Evolutionary conservation across 1,284 basidiomycete species (phyloP), one percentile per base, ranked within the genome.

Genomic region (Cryptococcus sp.): DNA sequence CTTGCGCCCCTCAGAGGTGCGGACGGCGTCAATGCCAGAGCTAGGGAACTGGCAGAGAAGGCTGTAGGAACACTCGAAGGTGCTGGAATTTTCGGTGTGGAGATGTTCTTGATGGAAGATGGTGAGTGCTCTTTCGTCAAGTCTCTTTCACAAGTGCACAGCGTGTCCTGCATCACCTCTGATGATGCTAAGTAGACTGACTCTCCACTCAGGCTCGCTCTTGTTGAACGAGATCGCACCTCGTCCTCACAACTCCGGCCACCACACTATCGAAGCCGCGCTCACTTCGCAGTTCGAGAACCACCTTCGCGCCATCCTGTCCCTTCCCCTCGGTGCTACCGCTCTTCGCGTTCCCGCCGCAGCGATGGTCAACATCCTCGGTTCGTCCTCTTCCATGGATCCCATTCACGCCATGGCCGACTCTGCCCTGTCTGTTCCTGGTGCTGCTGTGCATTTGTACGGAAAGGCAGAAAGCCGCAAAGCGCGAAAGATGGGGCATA

Each of bases 251-350:
- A 99, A 99, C 80, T 97, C 93, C 10, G 95, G 95, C 0, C 96
- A 99, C 78, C 97, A 98, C 79, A 98, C 95, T n/a, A 98, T 99
- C 73, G 95, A 98, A 80, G 94, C 95, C 0, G 96, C 92, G 77
- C 84, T 92, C 67, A 91, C 93, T 3, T 97, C 93, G 15, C 96
- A 99, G 80, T 99, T 93, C 81, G 93, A 95, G 77, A 97, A 98
- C 72, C 96, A 99, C 78, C 86, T 99, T 42, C 91, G 94, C 38
- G 91, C 94, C n/a, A 94, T 99, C 75, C 86, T 98, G 20, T 85
- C 84, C 42, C 83, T 97, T 11, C 93, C 95, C 2, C 84, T 99
- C 17, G 95, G 95, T 22, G 90, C 89, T 16, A 94, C 94, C 1
- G 81, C 85, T 0, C 85, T 99, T 62, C 91, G 92, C 70, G 93